Conservation (phyloP, 2,329 filamentous ascomycete species). For the Lomentospora prolificans region DNA sequence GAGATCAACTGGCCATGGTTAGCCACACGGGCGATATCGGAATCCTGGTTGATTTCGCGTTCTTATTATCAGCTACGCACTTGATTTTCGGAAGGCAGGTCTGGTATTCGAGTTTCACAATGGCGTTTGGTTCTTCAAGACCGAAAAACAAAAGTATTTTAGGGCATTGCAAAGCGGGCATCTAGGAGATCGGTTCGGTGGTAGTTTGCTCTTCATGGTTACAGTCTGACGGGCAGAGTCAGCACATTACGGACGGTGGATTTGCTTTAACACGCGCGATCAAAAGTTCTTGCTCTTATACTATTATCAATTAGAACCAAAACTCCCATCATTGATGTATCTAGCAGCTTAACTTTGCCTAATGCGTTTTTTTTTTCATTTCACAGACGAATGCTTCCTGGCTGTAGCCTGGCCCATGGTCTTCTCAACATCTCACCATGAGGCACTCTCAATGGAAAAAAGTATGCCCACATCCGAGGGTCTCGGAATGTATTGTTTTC, state of each 20-base stretch:
- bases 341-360: not conserved
- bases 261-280: too few relatives aligned
- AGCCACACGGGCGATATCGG: too few relatives aligned
- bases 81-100: not conserved
- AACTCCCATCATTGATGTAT: not conserved
- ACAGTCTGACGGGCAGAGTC: not conserved
- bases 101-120: not conserved
- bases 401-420: too few relatives aligned
- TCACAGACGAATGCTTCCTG: too few relatives aligned
- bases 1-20: too few relatives aligned
- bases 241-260: not conserved
- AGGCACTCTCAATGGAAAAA: too few relatives aligned
- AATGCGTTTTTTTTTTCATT: too few relatives aligned
- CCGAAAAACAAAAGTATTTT: not conserved
- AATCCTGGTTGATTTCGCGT: not conserved
- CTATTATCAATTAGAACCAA: too few relatives aligned
- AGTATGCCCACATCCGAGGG: too few relatives aligned
- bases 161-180: not conserved
- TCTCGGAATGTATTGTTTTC: too few relatives aligned
- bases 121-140: not conserved
- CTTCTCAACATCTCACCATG: too few relatives aligned
- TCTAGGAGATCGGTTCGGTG: not conserved
- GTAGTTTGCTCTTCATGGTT: not conserved
- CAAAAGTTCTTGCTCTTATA: not conserved
- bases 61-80: not conserved